Evolutionary conservation across 257 asterid species (phyloP), one percentile per base, ranked within the genome.

Genomic region (Penstemon eatonii): DNA sequence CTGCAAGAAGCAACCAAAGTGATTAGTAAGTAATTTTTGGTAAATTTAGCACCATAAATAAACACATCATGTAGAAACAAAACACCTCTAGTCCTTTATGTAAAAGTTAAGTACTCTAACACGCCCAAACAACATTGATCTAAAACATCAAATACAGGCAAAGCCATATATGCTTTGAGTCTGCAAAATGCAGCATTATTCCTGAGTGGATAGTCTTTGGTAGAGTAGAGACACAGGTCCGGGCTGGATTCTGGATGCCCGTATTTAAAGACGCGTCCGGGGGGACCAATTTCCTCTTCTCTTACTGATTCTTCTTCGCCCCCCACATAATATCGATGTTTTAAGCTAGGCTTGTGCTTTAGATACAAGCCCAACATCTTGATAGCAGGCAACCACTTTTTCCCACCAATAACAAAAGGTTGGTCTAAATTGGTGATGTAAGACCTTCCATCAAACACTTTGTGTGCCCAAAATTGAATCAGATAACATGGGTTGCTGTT

Each of bases 151-250:
- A 25, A 25, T 2, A 25, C 33, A 0, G 33, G 33, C 33, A 25
- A 25, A 25, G 33, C 33, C 33, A 25, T 25, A 50, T 67, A 50
- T 1, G 0, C 4, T 43, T 10, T 4, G 5, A 9, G 37, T 39
- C 7, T 1, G 2, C 56, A 68, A 12, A 1, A 8, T 3, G n/a
- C 4, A 12, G 73, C 82, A 52, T 37, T 10, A 49, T 68, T 38
- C 51, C 47, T 44, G 0, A 63, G 59, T 2, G 76, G 63, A 44
- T 33, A 77, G 56, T 77, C 73, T 52, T 37, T 53, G n/a, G 19
- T 56, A 4, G 72, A 40, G 65, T 77, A 77, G 18, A 55, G 45
- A 12, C 41, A 39, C 3, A 52, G 9, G 10, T 60, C 40, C 0
- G 4, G 13, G 8, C 15, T 40, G 5, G 8, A 3, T 42, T 61